Conservation (phyloP, 352 stramenopile genomes). For the Aphanomyces astaci region DNA sequence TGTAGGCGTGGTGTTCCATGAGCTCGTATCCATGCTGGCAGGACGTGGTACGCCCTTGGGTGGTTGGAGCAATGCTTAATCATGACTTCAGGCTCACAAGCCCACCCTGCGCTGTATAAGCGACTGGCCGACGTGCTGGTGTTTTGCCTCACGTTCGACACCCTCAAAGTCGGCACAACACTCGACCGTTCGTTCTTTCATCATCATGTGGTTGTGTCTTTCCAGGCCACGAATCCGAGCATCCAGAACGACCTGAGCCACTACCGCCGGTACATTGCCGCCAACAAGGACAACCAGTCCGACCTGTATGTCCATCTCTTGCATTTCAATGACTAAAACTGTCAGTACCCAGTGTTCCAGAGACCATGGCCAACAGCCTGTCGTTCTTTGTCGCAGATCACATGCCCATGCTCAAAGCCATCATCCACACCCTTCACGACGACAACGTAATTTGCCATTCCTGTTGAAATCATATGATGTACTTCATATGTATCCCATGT, state of each 20-base stretch:
- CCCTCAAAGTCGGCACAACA: constrained; percentile 30
- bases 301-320: constrained; percentile 32
- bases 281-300: constrained; percentile 40
- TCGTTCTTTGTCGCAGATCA: constrained; percentile 60
- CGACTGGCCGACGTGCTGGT: constrained; percentile 40
- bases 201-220: neutral
- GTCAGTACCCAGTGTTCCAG: constrained; percentile 20
- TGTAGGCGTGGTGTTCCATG: neutral
- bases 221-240: constrained; percentile 37
- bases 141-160: constrained; percentile 48
- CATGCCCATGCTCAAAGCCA: constrained; percentile 47
- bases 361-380: constrained; percentile 40
- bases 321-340: neutral
- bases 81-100: constrained; percentile 39
- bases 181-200: neutral
- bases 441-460: neutral
- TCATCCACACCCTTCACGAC: constrained; percentile 29
- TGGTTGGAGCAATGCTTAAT: constrained; percentile 31
- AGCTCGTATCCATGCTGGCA: constrained; percentile 11
- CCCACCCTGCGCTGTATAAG: constrained; percentile 7
- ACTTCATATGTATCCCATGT: constrained; percentile 25
- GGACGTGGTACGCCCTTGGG: neutral
- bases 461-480: neutral
- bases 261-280: constrained; percentile 40
- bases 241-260: constrained; percentile 62